These are phyloP conservation scores for Geranomyces michiganensis DNA, from an alignment of 192 early-diverging fungal species.

Conservation along the genomic window DNA sequence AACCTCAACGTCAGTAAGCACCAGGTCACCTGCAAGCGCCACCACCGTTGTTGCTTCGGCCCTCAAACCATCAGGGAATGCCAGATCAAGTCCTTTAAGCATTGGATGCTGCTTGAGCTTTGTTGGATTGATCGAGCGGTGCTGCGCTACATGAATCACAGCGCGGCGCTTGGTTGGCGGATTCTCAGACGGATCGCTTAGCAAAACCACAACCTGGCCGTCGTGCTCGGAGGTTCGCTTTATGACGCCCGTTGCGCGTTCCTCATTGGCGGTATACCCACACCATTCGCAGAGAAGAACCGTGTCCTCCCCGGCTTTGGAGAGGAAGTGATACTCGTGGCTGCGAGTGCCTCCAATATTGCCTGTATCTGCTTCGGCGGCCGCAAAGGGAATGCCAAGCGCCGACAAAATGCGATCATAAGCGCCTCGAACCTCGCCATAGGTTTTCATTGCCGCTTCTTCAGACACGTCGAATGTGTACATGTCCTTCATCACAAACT, in stretches of 20 bases:
- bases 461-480: constrained; percentile 82
- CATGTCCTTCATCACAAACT: constrained; percentile 97
- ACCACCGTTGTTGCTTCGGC: background rate
- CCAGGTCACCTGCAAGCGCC: background rate
- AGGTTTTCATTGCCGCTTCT: constrained; percentile 72
- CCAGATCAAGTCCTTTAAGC: background rate
- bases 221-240: background rate
- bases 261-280: constrained; percentile 84
- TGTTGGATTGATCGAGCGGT: constrained; percentile 10
- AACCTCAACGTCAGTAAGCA: background rate
- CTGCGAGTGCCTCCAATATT: constrained; percentile 88
- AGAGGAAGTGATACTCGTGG: constrained; percentile 88
- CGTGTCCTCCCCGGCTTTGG: constrained; percentile 79
- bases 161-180: background rate
- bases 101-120: constrained; percentile 15
- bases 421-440: constrained; percentile 71
- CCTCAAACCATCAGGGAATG: background rate
- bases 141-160: background rate
- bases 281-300: constrained; percentile 73
- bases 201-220: background rate
- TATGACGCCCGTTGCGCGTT: constrained; percentile 60
- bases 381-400: constrained; percentile 77
- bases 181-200: background rate
- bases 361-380: constrained; percentile 88
- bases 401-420: constrained; percentile 76